A percentile compares a stretch with the other conserved stretches of the same genome.
Conservation (phyloP, 179 eudicot species). For the Silene noctiflora region DNA sequence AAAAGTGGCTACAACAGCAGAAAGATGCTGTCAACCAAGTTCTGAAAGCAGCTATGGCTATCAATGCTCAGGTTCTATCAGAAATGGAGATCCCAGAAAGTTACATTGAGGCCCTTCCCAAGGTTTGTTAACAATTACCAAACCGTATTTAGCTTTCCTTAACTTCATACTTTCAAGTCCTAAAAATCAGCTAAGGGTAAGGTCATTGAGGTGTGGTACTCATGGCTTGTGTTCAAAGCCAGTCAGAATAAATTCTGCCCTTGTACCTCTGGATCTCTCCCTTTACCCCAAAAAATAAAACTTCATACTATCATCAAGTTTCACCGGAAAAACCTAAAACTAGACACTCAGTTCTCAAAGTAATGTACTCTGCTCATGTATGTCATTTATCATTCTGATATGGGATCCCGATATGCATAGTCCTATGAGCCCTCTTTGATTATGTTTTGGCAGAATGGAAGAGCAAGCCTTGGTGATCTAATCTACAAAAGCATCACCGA, state of each 20-base stretch:
- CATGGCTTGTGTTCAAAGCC: too few species aligned
- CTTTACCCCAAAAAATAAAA: too few species aligned
- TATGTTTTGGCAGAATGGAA: constrained; percentile 54
- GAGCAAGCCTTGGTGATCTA: constrained; percentile 82
- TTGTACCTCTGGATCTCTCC: too few species aligned
- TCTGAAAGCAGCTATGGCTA: constrained; percentile 92
- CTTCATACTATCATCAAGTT: too few species aligned
- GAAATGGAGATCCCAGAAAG: constrained; percentile 95
- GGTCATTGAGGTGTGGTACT: too few species aligned
- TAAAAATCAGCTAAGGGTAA: too few species aligned
- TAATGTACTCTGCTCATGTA: too few species aligned
- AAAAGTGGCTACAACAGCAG: constrained; percentile 69
- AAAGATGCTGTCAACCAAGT: constrained; percentile 92
- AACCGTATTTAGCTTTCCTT: neutral
- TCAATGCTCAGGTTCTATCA: constrained; percentile 73
- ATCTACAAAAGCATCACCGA: constrained; percentile 80
- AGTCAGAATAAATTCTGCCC: too few species aligned
- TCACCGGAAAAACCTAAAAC: too few species aligned
- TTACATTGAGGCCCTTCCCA: constrained; percentile 85
- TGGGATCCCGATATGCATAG: neutral
- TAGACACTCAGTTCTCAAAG: too few species aligned
- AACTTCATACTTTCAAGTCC: too few species aligned
- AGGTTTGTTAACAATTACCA: constrained; percentile 37
- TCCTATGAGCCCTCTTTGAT: neutral
- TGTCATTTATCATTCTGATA: neutral